A percentile compares a stretch with the other conserved stretches of the same genome.
Conservation (phyloP, 176 grass and related monocot species). For the Alloteropsis semialata region DNA sequence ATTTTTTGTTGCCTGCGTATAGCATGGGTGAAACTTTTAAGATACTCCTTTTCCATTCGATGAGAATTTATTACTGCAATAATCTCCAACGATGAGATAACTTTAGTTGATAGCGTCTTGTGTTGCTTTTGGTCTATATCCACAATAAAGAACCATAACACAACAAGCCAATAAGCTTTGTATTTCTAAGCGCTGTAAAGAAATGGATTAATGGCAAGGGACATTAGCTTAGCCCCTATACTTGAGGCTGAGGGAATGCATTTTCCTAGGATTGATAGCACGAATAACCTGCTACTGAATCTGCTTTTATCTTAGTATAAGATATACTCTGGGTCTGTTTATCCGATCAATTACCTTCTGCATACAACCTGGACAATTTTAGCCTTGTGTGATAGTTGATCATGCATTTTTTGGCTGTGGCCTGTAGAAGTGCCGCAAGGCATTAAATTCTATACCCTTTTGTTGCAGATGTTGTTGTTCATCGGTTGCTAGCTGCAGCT, state of each 20-base stretch:
- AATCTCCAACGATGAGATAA: neutral
- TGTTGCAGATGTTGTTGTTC: constrained; percentile 91
- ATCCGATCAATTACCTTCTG: neutral
- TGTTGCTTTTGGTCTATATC: neutral
- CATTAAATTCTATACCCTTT: constrained; percentile 29
- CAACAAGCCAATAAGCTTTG: neutral
- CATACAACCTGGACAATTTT: neutral
- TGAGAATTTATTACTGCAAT: neutral
- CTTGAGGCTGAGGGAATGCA: neutral
- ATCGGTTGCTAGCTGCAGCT: constrained; percentile 93
- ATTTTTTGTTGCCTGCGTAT: neutral
- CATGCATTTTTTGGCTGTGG: neutral
- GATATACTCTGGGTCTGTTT: neutral
- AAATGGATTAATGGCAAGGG: neutral
- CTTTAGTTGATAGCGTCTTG: neutral
- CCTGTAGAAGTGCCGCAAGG: neutral
- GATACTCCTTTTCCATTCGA: neutral
- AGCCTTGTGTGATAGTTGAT: neutral
- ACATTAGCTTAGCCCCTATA: neutral
- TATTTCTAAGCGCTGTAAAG: neutral
- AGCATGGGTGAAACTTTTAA: too few species aligned
- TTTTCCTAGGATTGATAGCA: neutral
- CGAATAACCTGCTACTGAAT: neutral
- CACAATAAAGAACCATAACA: neutral
- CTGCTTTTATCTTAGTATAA: neutral